A percentile compares a stretch with the other conserved stretches of the same genome.
These are phyloP conservation scores for Graphilbum fragrans DNA, from an alignment of 2,329 filamentous ascomycete species.

Conservation along the genomic window DNA sequence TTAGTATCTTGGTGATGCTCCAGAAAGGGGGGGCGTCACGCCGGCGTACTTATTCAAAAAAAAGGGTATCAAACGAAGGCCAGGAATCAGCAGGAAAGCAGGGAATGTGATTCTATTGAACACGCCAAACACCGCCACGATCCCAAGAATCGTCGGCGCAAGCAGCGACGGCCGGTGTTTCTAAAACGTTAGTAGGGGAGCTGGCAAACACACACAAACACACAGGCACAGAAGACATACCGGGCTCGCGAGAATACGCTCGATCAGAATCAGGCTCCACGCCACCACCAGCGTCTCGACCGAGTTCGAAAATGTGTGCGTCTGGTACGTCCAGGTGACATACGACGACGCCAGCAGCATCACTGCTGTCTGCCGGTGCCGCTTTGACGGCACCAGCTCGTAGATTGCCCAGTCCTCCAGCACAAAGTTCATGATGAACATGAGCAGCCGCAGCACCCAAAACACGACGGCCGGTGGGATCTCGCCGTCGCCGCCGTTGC, in stretches of 20 bases:
- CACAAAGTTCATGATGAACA: conserved; percentile 93
- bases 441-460: conserved; percentile 75
- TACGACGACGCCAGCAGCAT: conserved; percentile 89
- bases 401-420: conserved; percentile 96
- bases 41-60: conserved; percentile 62
- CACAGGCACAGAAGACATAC: conserved; percentile 35
- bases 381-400: conserved; percentile 70
- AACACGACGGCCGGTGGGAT: conserved; percentile 80
- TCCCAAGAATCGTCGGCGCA: conserved; percentile 66
- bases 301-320: conserved; percentile 96
- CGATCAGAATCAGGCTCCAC: conserved; percentile 87
- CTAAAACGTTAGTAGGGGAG: neutral
- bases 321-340: conserved; percentile 97
- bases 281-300: conserved; percentile 86
- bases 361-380: conserved; percentile 60
- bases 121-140: conserved; percentile 71
- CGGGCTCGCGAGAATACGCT: conserved; percentile 69
- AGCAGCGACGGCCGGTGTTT: conserved; percentile 65
- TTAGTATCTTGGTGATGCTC: conserved; percentile 9
- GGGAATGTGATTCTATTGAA: conserved; percentile 98
- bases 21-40: neutral
- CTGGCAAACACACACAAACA: neutral
- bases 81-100: conserved; percentile 78
- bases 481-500: conserved; percentile 62
- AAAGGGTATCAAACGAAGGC: conserved; percentile 71